Evolutionary conservation across 257 asterid species (phyloP).

Genomic region (Solanum medicagineum): DNA sequence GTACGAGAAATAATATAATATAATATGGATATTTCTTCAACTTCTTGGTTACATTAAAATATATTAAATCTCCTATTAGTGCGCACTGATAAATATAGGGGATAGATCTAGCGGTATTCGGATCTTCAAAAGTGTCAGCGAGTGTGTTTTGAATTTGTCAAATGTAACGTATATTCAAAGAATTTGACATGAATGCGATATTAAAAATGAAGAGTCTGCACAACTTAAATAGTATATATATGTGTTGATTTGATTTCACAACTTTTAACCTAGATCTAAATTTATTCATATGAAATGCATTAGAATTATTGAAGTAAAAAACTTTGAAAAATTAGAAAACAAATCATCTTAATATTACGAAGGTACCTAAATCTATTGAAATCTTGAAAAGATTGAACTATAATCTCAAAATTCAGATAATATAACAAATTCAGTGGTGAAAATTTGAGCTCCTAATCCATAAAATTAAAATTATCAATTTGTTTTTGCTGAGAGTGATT

Average conservation of each 20-base stretch:
- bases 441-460: no score
- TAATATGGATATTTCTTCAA: not conserved
- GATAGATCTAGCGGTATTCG: not conserved
- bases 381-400: no score
- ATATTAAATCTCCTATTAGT: constrained; percentile 12
- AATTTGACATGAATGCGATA: no score
- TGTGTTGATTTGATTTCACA: not conserved
- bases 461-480: no score
- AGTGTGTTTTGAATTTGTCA: no score
- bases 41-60: not conserved
- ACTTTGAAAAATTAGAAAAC: not conserved
- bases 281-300: not conserved
- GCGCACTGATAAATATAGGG: not conserved
- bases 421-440: no score
- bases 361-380: no score
- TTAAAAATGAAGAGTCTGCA: no score
- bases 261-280: not conserved
- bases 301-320: not conserved
- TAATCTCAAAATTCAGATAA: no score
- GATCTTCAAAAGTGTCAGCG: no score
- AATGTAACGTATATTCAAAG: no score
- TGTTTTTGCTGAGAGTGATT: no score
- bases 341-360: not conserved
- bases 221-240: not conserved
- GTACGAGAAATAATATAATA: constrained; percentile 35